These are phyloP conservation scores for Arabis hirsuta DNA, from an alignment of 345 rosid genomes.

Conservation along the genomic window DNA sequence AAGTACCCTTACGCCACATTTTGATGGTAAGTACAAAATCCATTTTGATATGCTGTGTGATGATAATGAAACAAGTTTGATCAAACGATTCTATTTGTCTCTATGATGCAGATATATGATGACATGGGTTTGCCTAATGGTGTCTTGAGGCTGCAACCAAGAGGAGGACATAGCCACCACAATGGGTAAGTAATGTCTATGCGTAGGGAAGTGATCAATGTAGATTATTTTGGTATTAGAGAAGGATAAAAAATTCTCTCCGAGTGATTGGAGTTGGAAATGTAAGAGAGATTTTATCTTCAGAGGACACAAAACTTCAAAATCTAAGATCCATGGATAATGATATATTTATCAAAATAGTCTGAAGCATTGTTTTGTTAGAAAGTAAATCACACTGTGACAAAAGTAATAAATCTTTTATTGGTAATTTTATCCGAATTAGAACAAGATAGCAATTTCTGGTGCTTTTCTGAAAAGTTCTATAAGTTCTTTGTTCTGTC, in stretches of 20 bases:
- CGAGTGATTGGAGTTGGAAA: not conserved
- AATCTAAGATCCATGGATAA: not conserved
- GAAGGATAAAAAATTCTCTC: not conserved
- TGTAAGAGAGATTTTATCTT: not conserved
- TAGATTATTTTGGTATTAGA: not conserved
- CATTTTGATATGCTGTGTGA: not conserved
- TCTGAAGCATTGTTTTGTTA: not conserved
- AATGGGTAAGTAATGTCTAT: conserved; percentile 59
- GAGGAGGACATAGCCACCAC: conserved; percentile 86
- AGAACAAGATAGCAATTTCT: not conserved
- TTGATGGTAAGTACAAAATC: conserved; percentile 54
- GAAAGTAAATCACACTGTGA: not conserved
- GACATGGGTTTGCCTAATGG: conserved; percentile 91
- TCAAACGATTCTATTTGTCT: not conserved
- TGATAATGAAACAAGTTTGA: not conserved
- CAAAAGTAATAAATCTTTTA: not conserved
- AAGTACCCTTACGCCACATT: conserved; percentile 83
- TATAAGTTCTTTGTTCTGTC: conserved; percentile 8
- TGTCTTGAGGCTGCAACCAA: conserved; percentile 75
- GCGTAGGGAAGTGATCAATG: not conserved
- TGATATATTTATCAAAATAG: not conserved
- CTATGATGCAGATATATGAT: conserved; percentile 62
- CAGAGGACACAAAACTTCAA: too few species aligned
- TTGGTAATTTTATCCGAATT: not conserved
- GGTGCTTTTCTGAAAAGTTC: not conserved